Base-by-base conservation (phyloP, 164 flowering plant species). In the Aristolochia contorta region DNA sequence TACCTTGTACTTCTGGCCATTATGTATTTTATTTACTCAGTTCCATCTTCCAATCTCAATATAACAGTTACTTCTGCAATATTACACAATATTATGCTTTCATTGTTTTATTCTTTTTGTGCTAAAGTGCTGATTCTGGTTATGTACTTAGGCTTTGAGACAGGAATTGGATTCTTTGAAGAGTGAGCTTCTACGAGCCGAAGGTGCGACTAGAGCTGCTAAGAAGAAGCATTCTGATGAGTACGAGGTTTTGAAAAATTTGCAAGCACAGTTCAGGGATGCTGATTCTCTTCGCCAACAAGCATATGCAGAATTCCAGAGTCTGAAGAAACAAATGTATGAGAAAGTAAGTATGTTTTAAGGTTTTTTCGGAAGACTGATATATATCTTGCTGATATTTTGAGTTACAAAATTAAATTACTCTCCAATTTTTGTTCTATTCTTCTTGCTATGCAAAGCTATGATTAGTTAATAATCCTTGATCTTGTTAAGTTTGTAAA, bases 241-340 rank as follows among this genome's bases (percentile, higher is more conserved):
- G 61, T 59, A 30, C 53, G 76, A 64, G 13, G 73, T 67, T 69
- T 55, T 78, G 12, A 68, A 57, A 37, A 72, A 76, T 27, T 66
- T 83, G 67, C 79, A 69, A 32, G 64, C 53, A 10, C 79, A 81
- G 67, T 83, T 69, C 63, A 76, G 57, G 66, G 78, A 67, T 64
- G 96, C 89, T 5, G 73, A 89, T 78, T 72, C 63, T 27, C 61
- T 76, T 66, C 91, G 96, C 46, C 96, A 89, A 72, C 77, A 75
- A 57, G 94, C 93, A 15, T 89, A 82, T 69, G 54, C 63, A 16
- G 70, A 71, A 47, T 56, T 81, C 22, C 77, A 69, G 71, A 67
- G 59, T 58, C 69, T 84, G 72, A 85, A 62, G 77, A 80, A 79
- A 70, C 77, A 80, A 65, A 59, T 70, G 24, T 68, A 67, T 62